These are phyloP conservation scores for Anastatica hierochuntica DNA, from an alignment of 345 rosid species.

Conservation along the genomic window DNA sequence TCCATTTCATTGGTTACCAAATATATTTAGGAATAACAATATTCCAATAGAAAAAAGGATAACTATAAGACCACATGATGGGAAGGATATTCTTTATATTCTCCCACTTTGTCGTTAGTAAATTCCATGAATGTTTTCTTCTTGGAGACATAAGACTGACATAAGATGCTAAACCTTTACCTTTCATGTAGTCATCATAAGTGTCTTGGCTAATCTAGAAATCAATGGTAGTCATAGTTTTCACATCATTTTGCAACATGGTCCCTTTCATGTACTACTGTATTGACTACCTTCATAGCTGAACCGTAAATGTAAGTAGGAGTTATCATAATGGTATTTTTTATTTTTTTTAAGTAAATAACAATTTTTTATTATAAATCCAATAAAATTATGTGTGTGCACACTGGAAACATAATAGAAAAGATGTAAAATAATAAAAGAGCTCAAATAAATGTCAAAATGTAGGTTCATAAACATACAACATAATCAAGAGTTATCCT, in stretches of 20 bases:
- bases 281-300: not conserved
- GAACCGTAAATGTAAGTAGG: not conserved
- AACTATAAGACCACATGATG: not conserved
- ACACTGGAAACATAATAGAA: too few relatives aligned
- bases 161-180: not conserved
- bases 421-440: too few relatives aligned
- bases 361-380: not conserved
- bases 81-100: not conserved
- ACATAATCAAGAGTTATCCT: not conserved
- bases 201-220: not conserved
- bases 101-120: not conserved
- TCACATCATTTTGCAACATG: not conserved
- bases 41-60: not conserved
- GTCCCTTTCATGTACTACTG: not conserved
- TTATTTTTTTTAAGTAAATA: not conserved
- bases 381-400: too few relatives aligned
- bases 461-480: not conserved
- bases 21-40: too few relatives aligned
- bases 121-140: too few relatives aligned
- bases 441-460: too few relatives aligned
- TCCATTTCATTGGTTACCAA: too few relatives aligned
- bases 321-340: not conserved
- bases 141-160: not conserved
- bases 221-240: not conserved
- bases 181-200: too few relatives aligned